Evolutionary conservation across 306 rosid genomes (phyloP).

Genomic region (Cicer pinnatifidum): DNA sequence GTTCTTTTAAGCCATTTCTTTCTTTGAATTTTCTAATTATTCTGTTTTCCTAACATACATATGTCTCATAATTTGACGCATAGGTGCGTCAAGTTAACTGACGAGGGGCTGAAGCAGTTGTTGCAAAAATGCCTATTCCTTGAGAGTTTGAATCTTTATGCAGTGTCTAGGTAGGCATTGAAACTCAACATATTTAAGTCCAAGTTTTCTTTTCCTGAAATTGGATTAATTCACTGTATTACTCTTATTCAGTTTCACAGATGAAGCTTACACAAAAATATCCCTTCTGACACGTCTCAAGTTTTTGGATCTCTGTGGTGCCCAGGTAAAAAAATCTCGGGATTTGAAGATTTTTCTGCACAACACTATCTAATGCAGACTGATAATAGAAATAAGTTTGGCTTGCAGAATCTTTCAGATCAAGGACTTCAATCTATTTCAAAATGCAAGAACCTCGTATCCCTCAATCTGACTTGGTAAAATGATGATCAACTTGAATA

Average conservation of each 20-base stretch:
- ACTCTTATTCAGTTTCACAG: slow-evolving; percentile 67
- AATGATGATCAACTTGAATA: slow-evolving; percentile 40
- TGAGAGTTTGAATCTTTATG: slow-evolving; percentile 78
- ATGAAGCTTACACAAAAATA: slow-evolving; percentile 66
- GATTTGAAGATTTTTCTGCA: slow-evolving; percentile 23
- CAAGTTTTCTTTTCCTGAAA: slow-evolving; percentile 24
- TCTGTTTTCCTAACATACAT: slow-evolving; percentile 4
- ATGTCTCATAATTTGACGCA: slow-evolving; percentile 40
- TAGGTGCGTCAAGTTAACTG: slow-evolving; percentile 80
- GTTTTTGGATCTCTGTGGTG: slow-evolving; percentile 81
- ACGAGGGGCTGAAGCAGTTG: slow-evolving; percentile 65
- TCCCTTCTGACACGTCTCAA: slow-evolving; percentile 59
- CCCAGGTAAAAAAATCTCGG: slow-evolving; percentile 64
- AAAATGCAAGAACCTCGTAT: slow-evolving; percentile 62
- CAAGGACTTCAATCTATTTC: slow-evolving; percentile 70
- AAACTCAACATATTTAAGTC: slow-evolving; percentile 34
- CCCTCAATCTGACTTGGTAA: slow-evolving; percentile 86
- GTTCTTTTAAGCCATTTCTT: not conserved
- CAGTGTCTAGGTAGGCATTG: slow-evolving; percentile 69
- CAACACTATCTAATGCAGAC: slow-evolving; percentile 24
- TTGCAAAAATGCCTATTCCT: slow-evolving; percentile 60
- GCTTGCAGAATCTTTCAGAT: slow-evolving; percentile 74
- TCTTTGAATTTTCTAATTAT: not conserved
- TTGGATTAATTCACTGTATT: slow-evolving; percentile 36
- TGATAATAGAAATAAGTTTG: slow-evolving; percentile 36